Conservation (phyloP, 768 basidiomycete genomes). For the Boletus rex-veris region DNA sequence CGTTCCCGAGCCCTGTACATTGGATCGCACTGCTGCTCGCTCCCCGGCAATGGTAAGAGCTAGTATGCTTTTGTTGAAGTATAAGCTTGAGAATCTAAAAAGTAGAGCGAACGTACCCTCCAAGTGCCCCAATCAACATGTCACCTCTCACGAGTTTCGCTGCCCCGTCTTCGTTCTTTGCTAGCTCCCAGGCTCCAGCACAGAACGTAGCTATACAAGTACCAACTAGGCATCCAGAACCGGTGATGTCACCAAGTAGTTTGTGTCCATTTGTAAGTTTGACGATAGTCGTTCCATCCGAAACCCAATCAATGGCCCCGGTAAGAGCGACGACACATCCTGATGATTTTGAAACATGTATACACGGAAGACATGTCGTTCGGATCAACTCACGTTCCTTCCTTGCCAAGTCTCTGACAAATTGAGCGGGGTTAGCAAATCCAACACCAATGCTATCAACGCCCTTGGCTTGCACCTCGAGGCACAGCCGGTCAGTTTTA, state of each 20-base stretch:
- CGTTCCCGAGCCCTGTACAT: conserved; percentile 60
- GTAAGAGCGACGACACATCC: conserved; percentile 82
- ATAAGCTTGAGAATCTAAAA: conserved; percentile 2
- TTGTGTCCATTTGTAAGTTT: conserved; percentile 70
- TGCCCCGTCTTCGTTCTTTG: conserved; percentile 23
- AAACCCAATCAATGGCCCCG: conserved; percentile 77
- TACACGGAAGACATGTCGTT: not conserved
- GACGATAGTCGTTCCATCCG: conserved; percentile 73
- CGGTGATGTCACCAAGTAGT: conserved; percentile 78
- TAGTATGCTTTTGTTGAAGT: conserved; percentile 39
- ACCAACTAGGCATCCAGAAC: conserved; percentile 83
- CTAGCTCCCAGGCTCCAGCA: conserved; percentile 55
- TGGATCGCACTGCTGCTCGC: conserved; percentile 45
- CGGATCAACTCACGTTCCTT: conserved; percentile 59
- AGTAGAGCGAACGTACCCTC: conserved; percentile 52
- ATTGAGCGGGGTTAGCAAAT: conserved; percentile 68
- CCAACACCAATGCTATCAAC: conserved; percentile 82
- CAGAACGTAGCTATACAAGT: conserved; percentile 79
- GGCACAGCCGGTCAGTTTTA: not conserved
- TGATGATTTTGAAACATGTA: conserved; percentile 25
- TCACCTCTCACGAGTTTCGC: conserved; percentile 66
- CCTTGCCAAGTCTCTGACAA: conserved; percentile 67
- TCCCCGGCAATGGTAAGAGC: conserved; percentile 62
- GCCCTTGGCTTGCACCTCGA: conserved; percentile 68
- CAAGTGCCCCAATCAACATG: conserved; percentile 71